phyloP scores from a whole-genome alignment of 768 basidiomycete species.

The Amylocystis lapponica region DNA sequence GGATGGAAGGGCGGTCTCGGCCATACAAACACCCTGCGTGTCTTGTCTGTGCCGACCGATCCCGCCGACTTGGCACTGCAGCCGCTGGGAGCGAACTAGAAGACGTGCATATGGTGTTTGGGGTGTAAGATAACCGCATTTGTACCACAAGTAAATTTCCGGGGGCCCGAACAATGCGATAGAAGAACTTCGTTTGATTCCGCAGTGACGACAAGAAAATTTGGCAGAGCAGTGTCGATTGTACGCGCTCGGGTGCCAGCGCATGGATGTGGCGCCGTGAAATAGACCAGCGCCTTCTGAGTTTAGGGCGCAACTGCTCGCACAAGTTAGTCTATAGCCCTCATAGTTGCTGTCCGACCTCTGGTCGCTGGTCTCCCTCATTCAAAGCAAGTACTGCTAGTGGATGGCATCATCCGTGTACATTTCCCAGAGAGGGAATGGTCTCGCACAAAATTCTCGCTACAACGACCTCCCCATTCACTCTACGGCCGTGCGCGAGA shows the following conservation, averaged over 20 bases:
- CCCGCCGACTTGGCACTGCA: slow-evolving; percentile 72
- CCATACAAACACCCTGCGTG: slow-evolving; percentile 88
- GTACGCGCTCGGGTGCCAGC: too few species aligned
- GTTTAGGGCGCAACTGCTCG: too few species aligned
- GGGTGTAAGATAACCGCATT: too few species aligned
- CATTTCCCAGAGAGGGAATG: slow-evolving; percentile 43
- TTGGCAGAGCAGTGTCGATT: too few species aligned
- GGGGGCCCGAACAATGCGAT: too few species aligned
- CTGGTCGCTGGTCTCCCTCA: slow-evolving; percentile 14
- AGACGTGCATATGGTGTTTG: too few species aligned
- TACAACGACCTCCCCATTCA: slow-evolving; percentile 41
- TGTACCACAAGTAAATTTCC: too few species aligned
- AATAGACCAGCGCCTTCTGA: too few species aligned
- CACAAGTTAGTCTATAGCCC: slow-evolving; percentile 14
- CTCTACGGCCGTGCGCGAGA: slow-evolving; percentile 62
- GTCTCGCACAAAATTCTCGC: slow-evolving; percentile 38
- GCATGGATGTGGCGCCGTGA: too few species aligned
- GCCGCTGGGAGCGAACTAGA: slow-evolving; percentile 36
- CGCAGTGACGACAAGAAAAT: too few species aligned
- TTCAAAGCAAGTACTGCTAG: too few species aligned
- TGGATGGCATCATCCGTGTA: slow-evolving; percentile 44
- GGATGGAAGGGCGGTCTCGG: slow-evolving; percentile 99
- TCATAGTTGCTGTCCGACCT: slow-evolving; percentile 17
- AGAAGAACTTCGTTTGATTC: too few species aligned
- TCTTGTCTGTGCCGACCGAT: slow-evolving; percentile 81